Percentiles rank a stretch among this genome's conserved stretches.
These are phyloP conservation scores for Babesia gibsoni DNA, from an alignment of 169 alveolate species.

Conservation along the genomic window DNA sequence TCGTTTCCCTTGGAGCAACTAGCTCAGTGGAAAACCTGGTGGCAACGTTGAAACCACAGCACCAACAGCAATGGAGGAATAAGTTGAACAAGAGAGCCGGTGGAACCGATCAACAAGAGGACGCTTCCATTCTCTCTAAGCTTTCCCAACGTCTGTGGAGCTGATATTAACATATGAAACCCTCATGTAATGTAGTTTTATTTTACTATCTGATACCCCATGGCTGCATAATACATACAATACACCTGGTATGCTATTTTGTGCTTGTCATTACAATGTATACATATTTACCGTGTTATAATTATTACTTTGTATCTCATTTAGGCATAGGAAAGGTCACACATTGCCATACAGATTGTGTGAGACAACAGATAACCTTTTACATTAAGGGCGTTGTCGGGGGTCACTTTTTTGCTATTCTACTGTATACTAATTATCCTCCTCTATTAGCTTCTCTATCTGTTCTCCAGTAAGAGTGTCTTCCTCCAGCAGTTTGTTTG, in stretches of 20 bases:
- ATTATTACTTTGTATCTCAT: too few species aligned
- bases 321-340: too few species aligned
- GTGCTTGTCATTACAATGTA: too few species aligned
- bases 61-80: slow-evolving; percentile 50
- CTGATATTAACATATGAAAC: background rate
- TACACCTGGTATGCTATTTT: too few species aligned
- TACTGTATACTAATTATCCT: background rate
- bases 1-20: slow-evolving; percentile 53
- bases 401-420: too few species aligned
- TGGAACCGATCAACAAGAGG: background rate
- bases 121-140: slow-evolving; percentile 3
- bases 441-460: slow-evolving; percentile 37
- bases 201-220: too few species aligned
- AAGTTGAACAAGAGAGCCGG: slow-evolving; percentile 23
- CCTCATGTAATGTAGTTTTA: too few species aligned
- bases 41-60: slow-evolving; percentile 24
- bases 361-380: too few species aligned
- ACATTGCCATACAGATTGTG: too few species aligned
- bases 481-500: slow-evolving; percentile 73
- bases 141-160: slow-evolving; percentile 12
- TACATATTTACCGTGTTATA: too few species aligned
- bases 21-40: slow-evolving; percentile 35
- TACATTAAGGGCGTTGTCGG: too few species aligned
- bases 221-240: too few species aligned
- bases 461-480: slow-evolving; percentile 86